Base-by-base conservation (phyloP, 129 eudicot genomes). In the Flaveria brownii region DNA sequence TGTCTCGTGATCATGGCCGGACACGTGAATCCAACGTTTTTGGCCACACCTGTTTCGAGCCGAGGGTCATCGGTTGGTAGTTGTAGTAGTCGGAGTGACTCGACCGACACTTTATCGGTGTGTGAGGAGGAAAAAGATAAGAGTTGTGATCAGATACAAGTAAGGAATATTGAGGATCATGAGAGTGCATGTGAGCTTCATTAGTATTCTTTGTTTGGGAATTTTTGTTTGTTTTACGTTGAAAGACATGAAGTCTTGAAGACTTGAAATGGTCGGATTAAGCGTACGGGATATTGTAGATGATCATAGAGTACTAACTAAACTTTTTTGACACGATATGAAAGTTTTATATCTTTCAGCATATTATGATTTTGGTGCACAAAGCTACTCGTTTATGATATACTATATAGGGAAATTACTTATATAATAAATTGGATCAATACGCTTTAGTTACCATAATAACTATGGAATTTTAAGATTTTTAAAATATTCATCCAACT, bases 1-100 rank as follows among this genome's bases (percentile, higher is more conserved):
- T 84, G 46, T 60, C 49, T 88, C 6, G 91, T 86, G n/a, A 86
- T 88, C 57, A 86, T 86, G 94, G 88, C 91, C 0, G 94, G 89
- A 2, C 84, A 88, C 45, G 85, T 41, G 6, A 86, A 77, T 50
- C 94, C 91, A 0, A 86, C 90, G 20, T 88, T 76, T 56, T 71
- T 86, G 76, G 94, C 94, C 1, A 88, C 88, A 1, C 88, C 93
- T 1, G 54, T 84, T 78, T 82, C 84, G 15, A 88, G 91, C 57
- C 77, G 84, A 77, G 75, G 84, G 23, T 81, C 88, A 1, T 88
- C 92, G 39, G 83, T 88, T 75, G 83, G 89, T 3, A 83, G 90
- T 45, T 77, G 77, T 15, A 78, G 85, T 43, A 67, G 50, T 3
- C 14, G 52, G 26, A 77, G 79, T 17, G 56, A 77, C 56, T 28